Percentiles rank a stretch among this genome's conserved stretches.
phyloP scores from a whole-genome alignment of 352 stramenopile species.

The Globisporangium okanoganense region DNA sequence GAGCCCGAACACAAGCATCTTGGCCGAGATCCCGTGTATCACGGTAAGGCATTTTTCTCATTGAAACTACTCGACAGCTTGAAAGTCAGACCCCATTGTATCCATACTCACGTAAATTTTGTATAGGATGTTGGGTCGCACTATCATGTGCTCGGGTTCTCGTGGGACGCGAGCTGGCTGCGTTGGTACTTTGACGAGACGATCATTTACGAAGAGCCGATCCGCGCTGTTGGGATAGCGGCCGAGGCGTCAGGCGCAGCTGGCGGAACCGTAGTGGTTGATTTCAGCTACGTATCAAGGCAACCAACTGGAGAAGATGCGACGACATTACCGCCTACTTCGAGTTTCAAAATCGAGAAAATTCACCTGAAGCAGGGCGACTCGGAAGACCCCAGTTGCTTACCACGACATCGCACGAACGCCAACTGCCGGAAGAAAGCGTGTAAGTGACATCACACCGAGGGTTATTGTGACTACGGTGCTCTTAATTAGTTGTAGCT shows the following conservation, averaged over 20 bases:
- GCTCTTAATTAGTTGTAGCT: not conserved
- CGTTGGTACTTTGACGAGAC: conserved; percentile 55
- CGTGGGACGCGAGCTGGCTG: conserved; percentile 50
- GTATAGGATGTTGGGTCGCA: conserved; percentile 24
- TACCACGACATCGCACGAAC: conserved; percentile 25
- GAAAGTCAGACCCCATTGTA: not conserved
- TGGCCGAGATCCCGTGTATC: conserved; percentile 35
- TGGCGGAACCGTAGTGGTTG: not conserved
- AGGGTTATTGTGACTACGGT: not conserved
- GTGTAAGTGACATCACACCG: conserved; percentile 18
- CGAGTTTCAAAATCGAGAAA: conserved; percentile 18
- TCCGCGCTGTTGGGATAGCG: conserved; percentile 5
- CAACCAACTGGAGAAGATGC: not conserved
- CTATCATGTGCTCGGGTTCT: conserved; percentile 33
- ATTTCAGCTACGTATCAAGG: not conserved
- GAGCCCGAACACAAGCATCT: conserved; percentile 29
- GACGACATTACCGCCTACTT: not conserved
- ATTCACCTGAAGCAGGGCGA: conserved; percentile 24
- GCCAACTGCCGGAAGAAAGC: conserved; percentile 43
- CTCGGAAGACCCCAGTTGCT: conserved; percentile 27
- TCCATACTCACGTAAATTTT: not conserved
- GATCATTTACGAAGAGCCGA: conserved; percentile 42
- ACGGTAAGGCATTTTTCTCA: conserved; percentile 16
- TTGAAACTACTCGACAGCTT: not conserved
- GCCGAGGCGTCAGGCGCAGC: not conserved